Conservation (phyloP, 2,329 filamentous ascomycete species). For the Ceratocystis colombiana region DNA sequence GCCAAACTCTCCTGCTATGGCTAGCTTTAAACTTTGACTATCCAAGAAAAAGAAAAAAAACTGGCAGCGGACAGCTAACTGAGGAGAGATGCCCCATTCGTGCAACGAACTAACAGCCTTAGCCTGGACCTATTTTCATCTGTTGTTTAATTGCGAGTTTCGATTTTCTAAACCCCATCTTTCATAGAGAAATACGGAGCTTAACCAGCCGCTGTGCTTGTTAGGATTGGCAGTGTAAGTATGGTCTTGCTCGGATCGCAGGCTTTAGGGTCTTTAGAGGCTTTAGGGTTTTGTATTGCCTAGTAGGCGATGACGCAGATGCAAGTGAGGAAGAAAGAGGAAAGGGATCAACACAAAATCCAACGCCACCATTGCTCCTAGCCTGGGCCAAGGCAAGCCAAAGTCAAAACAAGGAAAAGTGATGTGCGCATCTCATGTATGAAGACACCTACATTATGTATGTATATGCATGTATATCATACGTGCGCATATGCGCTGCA, state of each 20-base stretch:
- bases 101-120: too few species aligned
- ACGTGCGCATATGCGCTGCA: neutral
- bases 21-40: too few species aligned
- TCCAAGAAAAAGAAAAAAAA: too few species aligned
- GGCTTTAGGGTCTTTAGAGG: neutral
- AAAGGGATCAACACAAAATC: neutral
- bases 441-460: neutral
- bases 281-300: neutral
- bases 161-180: neutral
- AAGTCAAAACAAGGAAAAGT: neutral
- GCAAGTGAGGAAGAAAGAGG: neutral
- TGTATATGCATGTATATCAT: neutral
- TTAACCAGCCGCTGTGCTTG: too few species aligned
- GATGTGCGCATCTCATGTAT: slow-evolving; percentile 5
- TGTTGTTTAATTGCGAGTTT: neutral
- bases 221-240: too few species aligned
- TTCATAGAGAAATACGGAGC: too few species aligned
- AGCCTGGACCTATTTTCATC: neutral
- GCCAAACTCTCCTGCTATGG: too few species aligned
- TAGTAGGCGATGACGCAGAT: slow-evolving; percentile 7
- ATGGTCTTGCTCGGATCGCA: too few species aligned
- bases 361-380: neutral
- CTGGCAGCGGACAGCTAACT: too few species aligned
- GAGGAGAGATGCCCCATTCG: too few species aligned
- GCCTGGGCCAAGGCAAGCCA: neutral